Percentiles rank a stretch among this genome's conserved stretches.
phyloP scores from a whole-genome alignment of 768 basidiomycete genomes.

The button mushroom (Agaricus bisporus) region DNA sequence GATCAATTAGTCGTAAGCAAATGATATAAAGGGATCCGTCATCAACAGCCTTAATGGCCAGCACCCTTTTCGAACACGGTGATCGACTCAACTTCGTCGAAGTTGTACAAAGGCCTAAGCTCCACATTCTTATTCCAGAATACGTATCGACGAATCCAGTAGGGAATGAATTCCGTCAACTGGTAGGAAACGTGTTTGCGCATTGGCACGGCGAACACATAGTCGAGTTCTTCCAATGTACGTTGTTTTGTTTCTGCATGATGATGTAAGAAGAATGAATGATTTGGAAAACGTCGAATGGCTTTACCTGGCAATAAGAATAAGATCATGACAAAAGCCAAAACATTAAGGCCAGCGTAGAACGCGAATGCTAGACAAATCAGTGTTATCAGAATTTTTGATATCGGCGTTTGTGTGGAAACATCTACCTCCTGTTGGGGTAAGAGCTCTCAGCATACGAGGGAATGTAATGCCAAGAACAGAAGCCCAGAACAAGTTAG shows the following conservation, averaged over 20 bases:
- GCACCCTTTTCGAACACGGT: constrained; percentile 6
- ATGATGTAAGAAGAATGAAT: background rate
- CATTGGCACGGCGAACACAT: constrained; percentile 48
- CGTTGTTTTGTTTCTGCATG: constrained; percentile 43
- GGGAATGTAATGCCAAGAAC: constrained; percentile 58
- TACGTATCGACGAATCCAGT: constrained; percentile 43
- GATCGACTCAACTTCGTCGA: constrained; percentile 38
- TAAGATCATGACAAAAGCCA: constrained; percentile 51
- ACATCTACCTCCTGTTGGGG: constrained; percentile 25
- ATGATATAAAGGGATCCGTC: too few species aligned
- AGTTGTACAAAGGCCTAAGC: constrained; percentile 44
- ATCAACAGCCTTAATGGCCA: background rate
- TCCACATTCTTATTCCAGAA: constrained; percentile 29
- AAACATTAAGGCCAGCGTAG: constrained; percentile 46
- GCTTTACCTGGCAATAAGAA: constrained; percentile 44
- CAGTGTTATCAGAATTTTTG: constrained; percentile 7
- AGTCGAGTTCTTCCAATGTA: constrained; percentile 45
- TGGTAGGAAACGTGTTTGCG: constrained; percentile 39
- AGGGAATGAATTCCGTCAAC: constrained; percentile 37
- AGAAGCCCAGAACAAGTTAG: constrained; percentile 45
- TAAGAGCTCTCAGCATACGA: constrained; percentile 41
- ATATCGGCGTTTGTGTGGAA: background rate
- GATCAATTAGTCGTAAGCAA: too few species aligned
- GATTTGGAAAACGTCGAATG: constrained; percentile 1
- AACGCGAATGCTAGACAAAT: constrained; percentile 40